Conservation (phyloP, 139 green algal species). For the Tetradesmus obliquus region DNA sequence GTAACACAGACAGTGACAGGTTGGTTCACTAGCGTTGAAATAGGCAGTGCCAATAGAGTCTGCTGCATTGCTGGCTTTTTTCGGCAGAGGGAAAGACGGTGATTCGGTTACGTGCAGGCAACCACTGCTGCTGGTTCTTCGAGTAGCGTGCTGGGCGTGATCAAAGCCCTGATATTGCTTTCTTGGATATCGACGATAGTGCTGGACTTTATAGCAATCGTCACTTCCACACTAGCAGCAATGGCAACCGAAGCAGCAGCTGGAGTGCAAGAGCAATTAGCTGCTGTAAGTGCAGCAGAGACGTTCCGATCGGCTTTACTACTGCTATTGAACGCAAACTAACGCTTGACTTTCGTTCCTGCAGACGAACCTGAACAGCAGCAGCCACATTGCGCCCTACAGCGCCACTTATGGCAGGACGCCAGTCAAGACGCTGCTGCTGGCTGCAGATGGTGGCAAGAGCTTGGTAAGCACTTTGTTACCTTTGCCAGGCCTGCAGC, state of each 20-base stretch:
- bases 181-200: neutral
- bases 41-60: too few species aligned
- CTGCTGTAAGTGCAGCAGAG: neutral
- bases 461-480: constrained; percentile 60
- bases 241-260: constrained; percentile 2
- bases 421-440: constrained; percentile 73
- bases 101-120: neutral
- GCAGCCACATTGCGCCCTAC: constrained; percentile 65
- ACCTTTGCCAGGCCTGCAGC: neutral
- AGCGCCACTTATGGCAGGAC: constrained; percentile 68
- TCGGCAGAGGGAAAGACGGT: neutral
- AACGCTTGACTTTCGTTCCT: neutral
- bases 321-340: neutral
- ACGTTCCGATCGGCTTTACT: neutral
- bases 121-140: neutral
- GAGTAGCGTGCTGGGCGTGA: neutral
- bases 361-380: constrained; percentile 56
- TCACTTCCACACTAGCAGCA: neutral
- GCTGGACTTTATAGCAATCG: neutral
- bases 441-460: constrained; percentile 69
- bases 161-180: neutral
- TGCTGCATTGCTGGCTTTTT: neutral
- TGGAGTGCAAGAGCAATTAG: neutral
- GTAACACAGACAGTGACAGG: neutral
- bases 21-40: neutral